Base-by-base conservation (phyloP, 768 basidiomycete species). In the Inosperma sp. region DNA sequence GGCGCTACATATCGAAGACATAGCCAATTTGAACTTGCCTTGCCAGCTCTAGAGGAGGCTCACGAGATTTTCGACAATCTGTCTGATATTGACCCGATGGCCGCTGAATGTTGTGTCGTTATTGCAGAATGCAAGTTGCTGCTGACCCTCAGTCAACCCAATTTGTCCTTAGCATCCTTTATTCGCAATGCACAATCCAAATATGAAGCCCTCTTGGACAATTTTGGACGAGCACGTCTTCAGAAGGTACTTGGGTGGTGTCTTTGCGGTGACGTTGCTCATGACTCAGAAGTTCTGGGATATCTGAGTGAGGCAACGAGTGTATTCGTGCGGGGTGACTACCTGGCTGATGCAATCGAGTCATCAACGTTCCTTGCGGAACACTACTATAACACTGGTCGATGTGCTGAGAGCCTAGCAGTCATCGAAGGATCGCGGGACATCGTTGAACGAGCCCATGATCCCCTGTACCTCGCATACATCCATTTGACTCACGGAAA, bases 61-160 rank as follows among this genome's bases (percentile, higher is more conserved):
- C 29, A 30, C 16, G 10, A 14, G 27, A 27, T 44, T 44, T 44
- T 44, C 43, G 23, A 44, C 33, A 30, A 44, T 21, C 19, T 44
- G 43, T 30, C 43, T 8, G 43, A 44, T 9, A 30, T 31, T 14
- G 43, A 44, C 13, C 43, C 43, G 29, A 44, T 44, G 27, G 29
- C 43, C 19, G 29, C 43, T 44, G 43, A 44, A 44, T 44, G 43
- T 31, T 44, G 43, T 23, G 43, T 44, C 12, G 43, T 44, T 21
- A 44, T 44, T 31, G 43, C 12, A 44, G 43, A 44, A 31, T 44
- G 43, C 43, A 44, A 44, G 43, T 30, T 44, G 27, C 26, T 44
- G 22, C 29, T 44, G 13, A 27, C 43, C 10, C 12, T 31, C 12
- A 21, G 26, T 44, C 27, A 30, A 14, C 29, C 43, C 17, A 27